Evolutionary conservation across 2,329 filamentous ascomycete genomes (phyloP), one percentile per base, ranked within the genome.

Genomic region (Pestalotiopsis sp.): DNA sequence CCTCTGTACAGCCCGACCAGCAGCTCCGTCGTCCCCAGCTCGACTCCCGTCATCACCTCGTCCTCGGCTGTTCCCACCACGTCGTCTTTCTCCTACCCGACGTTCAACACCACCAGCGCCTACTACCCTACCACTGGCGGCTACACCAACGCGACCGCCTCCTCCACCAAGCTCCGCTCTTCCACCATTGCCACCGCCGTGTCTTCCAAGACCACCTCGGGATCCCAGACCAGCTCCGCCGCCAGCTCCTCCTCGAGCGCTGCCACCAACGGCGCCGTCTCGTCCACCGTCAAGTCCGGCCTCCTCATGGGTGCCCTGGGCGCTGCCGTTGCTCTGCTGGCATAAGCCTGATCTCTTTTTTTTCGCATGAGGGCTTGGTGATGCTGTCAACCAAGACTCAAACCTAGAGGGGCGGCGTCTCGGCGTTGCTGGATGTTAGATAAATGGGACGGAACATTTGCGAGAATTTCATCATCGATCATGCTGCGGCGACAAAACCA

Each of bases 291-390:
- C 59, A 62, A 62, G 36, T 67, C 66, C 6, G 66, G 66, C 7
- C 66, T 67, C 20, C 38, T 67, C 17, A 57, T 67, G 66, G 66
- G 65, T 49, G 65, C 45, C 14, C 11, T 67, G 27, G 66, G 66
- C 31, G 66, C 41, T n/a, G 66, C 39, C 36, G 66, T 67, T 27
- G 58, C 58, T 23, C 11, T 67, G n/a, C 27, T 67, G 38, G 66
- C 66, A 67, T 67, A 63, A 39, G 59, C 23, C 27, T 13, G 64
- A 38, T 23, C 17, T 17, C 14, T 41, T 23, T 13, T 23, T 13
- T 49, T 31, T 56, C 61, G 27, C 20, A n/a, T 23, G 31, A 45
- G 20, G 14, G 14, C 14, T 61, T n/a, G 38, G 38, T 7, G 20
- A 9, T 52, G 11, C 14, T 23, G 17, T 17, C 36, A 12, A 27